These are phyloP conservation scores for Ceratobasidium sp. DNA, from an alignment of 1,284 basidiomycete genomes.

Conservation along the genomic window DNA sequence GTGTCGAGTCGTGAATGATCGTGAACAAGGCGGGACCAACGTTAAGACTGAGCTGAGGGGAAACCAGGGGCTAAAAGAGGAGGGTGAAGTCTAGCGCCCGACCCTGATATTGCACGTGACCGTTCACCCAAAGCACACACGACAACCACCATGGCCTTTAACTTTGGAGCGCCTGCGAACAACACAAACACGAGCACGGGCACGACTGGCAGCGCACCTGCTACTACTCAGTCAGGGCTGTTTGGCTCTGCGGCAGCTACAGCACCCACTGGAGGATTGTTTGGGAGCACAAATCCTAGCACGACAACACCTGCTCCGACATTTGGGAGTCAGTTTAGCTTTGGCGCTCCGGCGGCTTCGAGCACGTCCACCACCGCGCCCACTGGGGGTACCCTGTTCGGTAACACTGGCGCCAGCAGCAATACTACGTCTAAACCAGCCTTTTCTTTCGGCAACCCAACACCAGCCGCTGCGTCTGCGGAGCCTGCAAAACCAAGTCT, in stretches of 20 bases:
- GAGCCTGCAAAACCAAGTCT: constrained; percentile 35
- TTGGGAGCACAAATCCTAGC: constrained; percentile 32
- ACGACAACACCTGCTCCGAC: constrained; percentile 3
- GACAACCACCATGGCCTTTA: constrained; percentile 43
- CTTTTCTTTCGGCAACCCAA: constrained; percentile 26
- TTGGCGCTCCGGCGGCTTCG: constrained; percentile 7
- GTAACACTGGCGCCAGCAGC: not conserved
- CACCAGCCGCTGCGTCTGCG: constrained; percentile 1
- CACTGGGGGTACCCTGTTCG: constrained; percentile 26
- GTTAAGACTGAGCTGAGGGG: not conserved
- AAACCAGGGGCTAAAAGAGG: constrained; percentile 16
- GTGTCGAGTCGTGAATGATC: constrained; percentile 1
- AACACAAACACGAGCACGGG: constrained; percentile 19
- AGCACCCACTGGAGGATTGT: constrained; percentile 29
- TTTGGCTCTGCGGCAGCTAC: constrained; percentile 25
- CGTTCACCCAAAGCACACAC: constrained; percentile 30
- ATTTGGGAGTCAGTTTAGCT: constrained; percentile 17
- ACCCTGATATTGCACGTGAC: constrained; percentile 26
- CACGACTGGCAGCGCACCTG: not conserved
- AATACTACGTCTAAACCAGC: constrained; percentile 26
- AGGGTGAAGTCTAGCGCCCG: not conserved
- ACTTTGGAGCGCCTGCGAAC: constrained; percentile 31
- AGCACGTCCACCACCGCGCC: constrained; percentile 20
- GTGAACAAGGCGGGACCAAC: not conserved
- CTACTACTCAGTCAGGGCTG: constrained; percentile 28